Conservation (phyloP, 257 asterid species). For the Lycium barbarum region DNA sequence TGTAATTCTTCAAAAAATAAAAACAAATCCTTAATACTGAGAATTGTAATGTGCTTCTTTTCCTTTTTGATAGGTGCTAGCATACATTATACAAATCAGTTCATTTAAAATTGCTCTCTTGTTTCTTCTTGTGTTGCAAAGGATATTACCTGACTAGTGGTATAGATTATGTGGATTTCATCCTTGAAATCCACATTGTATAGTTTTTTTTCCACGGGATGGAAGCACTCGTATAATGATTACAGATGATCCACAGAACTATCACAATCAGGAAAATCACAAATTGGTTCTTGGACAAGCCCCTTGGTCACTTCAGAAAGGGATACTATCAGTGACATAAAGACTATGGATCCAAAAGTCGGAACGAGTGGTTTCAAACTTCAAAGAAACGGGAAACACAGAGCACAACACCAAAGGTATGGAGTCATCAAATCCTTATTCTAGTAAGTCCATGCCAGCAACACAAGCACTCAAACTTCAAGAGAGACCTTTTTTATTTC, state of each 20-base stretch:
- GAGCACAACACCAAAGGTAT: no score
- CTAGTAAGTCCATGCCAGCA: no score
- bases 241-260: slow-evolving; percentile 32
- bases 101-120: background rate
- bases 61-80: background rate
- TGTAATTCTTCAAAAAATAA: background rate
- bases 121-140: background rate
- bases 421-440: no score
- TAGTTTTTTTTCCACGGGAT: background rate
- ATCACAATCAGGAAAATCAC: background rate
- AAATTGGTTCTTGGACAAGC: no score
- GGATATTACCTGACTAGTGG: background rate
- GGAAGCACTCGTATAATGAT: background rate
- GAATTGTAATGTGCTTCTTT: background rate
- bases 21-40: background rate
- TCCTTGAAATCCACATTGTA: no score
- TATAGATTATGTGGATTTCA: background rate
- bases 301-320: slow-evolving; percentile 20
- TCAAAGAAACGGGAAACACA: background rate
- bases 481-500: no score
- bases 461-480: no score
- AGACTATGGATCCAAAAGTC: slow-evolving; percentile 30
- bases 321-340: slow-evolving; percentile 46
- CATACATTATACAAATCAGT: background rate
- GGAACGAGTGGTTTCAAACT: background rate